Evolutionary conservation across 208 protist species (phyloP).

Genomic region (Crithidia bombi): DNA sequence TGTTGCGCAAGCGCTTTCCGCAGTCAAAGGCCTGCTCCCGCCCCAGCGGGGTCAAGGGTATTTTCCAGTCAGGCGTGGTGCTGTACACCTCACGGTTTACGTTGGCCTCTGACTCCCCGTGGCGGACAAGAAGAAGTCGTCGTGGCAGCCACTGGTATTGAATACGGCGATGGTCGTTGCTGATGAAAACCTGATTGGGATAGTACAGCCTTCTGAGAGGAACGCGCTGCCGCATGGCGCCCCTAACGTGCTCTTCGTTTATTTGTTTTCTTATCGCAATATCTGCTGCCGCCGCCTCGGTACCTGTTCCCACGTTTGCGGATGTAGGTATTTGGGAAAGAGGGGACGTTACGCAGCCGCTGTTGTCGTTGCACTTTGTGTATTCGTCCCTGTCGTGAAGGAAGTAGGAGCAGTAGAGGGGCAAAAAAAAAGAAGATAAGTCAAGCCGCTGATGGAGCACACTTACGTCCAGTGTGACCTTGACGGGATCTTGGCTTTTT

Average conservation of each 20-base stretch:
- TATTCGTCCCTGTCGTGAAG: no score
- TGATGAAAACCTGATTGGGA: constrained; percentile 39
- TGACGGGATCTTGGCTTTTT: no score
- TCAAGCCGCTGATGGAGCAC: no score
- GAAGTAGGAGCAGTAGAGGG: no score
- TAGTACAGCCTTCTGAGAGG: constrained; percentile 28
- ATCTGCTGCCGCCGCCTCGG: not conserved
- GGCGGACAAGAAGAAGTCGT: constrained; percentile 82
- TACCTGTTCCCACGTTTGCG: no score
- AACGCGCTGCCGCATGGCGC: constrained; percentile 20
- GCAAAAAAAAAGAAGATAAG: no score
- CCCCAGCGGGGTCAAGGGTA: constrained; percentile 83
- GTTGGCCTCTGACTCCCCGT: constrained; percentile 88
- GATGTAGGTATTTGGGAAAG: no score
- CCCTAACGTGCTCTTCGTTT: not conserved
- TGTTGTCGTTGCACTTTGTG: no score
- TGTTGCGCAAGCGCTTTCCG: constrained; percentile 67
- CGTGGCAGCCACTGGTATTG: constrained; percentile 70
- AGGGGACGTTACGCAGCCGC: no score
- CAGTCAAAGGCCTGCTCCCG: constrained; percentile 84
- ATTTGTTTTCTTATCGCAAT: not conserved
- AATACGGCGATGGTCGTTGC: constrained; percentile 19
- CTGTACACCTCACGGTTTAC: constrained; percentile 83
- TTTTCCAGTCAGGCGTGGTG: constrained; percentile 88
- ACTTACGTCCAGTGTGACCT: no score